Conservation (phyloP, 2,329 filamentous ascomycete species). For the Cladophialophora psammophila region DNA sequence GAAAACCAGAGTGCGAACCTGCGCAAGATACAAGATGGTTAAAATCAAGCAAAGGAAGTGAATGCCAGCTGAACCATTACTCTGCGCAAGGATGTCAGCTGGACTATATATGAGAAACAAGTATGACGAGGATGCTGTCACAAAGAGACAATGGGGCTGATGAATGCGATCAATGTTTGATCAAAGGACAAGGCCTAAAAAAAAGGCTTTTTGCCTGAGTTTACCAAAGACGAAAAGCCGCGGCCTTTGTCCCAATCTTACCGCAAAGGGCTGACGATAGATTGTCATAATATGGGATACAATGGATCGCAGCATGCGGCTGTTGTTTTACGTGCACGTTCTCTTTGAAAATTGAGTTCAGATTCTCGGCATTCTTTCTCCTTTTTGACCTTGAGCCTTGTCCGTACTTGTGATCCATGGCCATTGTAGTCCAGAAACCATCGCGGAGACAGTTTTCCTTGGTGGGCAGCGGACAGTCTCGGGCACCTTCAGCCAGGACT, state of each 20-base stretch:
- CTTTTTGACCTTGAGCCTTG: constrained; percentile 38
- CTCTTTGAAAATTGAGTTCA: constrained; percentile 32
- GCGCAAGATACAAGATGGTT: neutral
- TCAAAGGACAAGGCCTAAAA: neutral
- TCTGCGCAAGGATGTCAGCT: neutral
- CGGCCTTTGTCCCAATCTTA: neutral
- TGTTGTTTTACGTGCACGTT: constrained; percentile 21
- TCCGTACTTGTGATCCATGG: constrained; percentile 35
- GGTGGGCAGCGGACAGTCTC: constrained; percentile 25
- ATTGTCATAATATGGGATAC: neutral
- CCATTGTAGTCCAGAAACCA: constrained; percentile 39
- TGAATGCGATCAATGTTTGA: neutral
- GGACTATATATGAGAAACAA: neutral
- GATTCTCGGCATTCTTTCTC: constrained; percentile 38
- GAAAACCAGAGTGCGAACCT: neutral
- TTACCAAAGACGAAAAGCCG: neutral
- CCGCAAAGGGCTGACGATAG: neutral
- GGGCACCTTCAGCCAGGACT: constrained; percentile 35
- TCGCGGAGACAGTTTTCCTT: constrained; percentile 38
- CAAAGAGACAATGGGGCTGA: neutral
- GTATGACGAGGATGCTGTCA: neutral
- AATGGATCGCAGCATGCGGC: neutral
- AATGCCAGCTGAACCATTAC: neutral
- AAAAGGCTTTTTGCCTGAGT: neutral
- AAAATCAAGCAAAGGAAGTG: neutral